A percentile compares a stretch with the other conserved stretches of the same genome.
Conservation (phyloP, 2,329 filamentous ascomycete genomes). For the Colletotrichum kahawae region DNA sequence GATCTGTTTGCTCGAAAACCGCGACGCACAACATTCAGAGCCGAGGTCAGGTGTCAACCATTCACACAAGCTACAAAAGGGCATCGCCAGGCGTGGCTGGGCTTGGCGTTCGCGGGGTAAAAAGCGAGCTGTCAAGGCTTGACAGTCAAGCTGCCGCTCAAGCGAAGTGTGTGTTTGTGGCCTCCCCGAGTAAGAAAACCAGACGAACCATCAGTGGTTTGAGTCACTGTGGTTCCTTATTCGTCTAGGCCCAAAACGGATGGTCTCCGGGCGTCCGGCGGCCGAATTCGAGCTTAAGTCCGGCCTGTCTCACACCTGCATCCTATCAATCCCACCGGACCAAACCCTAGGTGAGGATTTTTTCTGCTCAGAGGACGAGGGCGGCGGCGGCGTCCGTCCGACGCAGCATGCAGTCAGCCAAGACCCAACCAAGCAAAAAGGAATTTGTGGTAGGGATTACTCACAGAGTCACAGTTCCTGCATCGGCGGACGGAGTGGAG, state of each 20-base stretch:
- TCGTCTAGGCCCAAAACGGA: not conserved
- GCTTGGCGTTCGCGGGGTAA: not conserved
- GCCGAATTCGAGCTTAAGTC: not conserved
- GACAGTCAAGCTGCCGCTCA: not conserved
- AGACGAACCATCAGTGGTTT: not conserved
- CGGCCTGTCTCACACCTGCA: not conserved
- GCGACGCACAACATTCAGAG: not conserved
- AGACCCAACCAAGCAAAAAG: not conserved
- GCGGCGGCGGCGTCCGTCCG: not conserved
- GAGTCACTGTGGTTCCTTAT: not conserved
- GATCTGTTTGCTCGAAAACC: not conserved
- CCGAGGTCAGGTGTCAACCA: not conserved
- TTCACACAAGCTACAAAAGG: not conserved
- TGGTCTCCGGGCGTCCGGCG: not conserved
- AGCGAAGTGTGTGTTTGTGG: not conserved
- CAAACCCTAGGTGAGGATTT: not conserved
- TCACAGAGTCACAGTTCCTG: slow-evolving; percentile 21
- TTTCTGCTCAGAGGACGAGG: not conserved
- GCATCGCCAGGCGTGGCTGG: not conserved
- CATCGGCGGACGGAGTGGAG: slow-evolving; percentile 15
- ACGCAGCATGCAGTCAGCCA: not conserved
- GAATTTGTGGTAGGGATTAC: slow-evolving; percentile 1
- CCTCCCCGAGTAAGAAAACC: not conserved
- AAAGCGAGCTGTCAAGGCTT: not conserved
- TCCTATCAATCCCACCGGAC: not conserved